Evolutionary conservation across 2,329 filamentous ascomycete species (phyloP), one percentile per base, ranked within the genome.

Genomic region (Chaetomiaceae sp.): DNA sequence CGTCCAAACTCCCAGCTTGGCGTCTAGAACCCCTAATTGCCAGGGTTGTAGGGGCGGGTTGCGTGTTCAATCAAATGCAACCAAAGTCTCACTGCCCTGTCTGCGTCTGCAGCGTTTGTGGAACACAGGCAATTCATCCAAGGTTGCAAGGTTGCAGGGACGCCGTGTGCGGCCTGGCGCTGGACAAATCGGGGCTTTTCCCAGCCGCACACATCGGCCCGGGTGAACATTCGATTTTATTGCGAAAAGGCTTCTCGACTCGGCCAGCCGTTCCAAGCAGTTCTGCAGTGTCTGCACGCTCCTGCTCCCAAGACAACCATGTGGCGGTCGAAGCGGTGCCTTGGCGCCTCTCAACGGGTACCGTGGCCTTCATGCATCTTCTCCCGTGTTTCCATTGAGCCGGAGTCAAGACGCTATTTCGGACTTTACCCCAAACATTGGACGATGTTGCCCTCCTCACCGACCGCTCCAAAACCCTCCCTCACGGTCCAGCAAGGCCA

Each of bases 371-470:
- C 34, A 20, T n/a, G 15, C 8, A 11, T 40, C 17, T 19, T 15
- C n/a, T n/a, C 25, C 31, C 37, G 38, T 29, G 17, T 36, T 55
- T 37, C 36, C 48, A 48, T 51, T 55, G 48, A 52, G 33, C 48
- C 48, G 48, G 45, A 14, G 43, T 33, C 47, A 42, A 42, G 36
- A 20, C 4, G 20, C n/a, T 11, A 12, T 15, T 25, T 31, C 25
- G 29, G 6, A n/a, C n/a, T 51, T 49, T 52, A 52, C 48, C 53
- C 53, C 53, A 45, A 45, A 52, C 49, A n/a, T 51, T 47, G 37
- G 25, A 27, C 17, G 31, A 2, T 9, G 12, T 7, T 12, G n/a
- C 19, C 15, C 25, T 11, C 22, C 23, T 47, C 33, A 33, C 29
- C 33, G 53, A 52, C 49, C 45, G n/a, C 34, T 49, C 39, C 33